Evolutionary conservation across 2,329 filamentous ascomycete species (phyloP).

Genomic region (Tolypocladium tundrense): DNA sequence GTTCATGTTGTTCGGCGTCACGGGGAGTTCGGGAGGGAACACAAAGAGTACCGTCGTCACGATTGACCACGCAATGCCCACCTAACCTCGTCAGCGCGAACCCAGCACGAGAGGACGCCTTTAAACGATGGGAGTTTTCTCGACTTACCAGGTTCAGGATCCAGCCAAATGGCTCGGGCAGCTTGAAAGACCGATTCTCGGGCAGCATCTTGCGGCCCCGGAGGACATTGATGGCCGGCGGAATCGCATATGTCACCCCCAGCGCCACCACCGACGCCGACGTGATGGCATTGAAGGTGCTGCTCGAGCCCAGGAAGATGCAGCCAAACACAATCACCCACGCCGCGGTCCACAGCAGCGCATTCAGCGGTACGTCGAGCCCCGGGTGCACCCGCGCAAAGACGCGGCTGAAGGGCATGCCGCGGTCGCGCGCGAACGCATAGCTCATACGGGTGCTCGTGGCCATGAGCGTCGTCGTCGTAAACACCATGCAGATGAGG

Average conservation of each 20-base stretch:
- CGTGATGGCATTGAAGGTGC: conserved; percentile 64
- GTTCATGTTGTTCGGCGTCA: conserved; percentile 59
- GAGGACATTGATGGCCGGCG: conserved; percentile 57
- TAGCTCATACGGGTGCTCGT: conserved; percentile 58
- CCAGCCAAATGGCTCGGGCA: conserved; percentile 26
- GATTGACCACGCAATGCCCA: conserved; percentile 53
- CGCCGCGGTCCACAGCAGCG: conserved; percentile 48
- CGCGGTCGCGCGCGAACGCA: conserved; percentile 55
- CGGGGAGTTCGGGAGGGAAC: conserved; percentile 58
- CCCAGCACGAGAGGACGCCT: background rate
- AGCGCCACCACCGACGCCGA: conserved; percentile 65
- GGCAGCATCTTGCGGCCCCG: conserved; percentile 58
- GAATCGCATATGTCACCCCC: conserved; percentile 66
- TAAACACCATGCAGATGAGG: conserved; percentile 54
- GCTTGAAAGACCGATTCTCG: conserved; percentile 27
- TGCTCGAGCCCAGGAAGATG: conserved; percentile 56
- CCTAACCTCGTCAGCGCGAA: background rate
- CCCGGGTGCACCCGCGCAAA: conserved; percentile 52
- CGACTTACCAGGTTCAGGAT: conserved; percentile 15
- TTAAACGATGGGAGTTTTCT: too few species aligned
- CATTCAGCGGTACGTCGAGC: conserved; percentile 57
- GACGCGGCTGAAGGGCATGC: conserved; percentile 51
- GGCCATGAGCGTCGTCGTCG: conserved; percentile 53
- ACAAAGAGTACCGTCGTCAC: conserved; percentile 68
- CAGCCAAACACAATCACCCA: conserved; percentile 59